These are phyloP conservation scores for Neurospora sp. DNA, from an alignment of 495 filamentous ascomycete species.

Conservation along the genomic window DNA sequence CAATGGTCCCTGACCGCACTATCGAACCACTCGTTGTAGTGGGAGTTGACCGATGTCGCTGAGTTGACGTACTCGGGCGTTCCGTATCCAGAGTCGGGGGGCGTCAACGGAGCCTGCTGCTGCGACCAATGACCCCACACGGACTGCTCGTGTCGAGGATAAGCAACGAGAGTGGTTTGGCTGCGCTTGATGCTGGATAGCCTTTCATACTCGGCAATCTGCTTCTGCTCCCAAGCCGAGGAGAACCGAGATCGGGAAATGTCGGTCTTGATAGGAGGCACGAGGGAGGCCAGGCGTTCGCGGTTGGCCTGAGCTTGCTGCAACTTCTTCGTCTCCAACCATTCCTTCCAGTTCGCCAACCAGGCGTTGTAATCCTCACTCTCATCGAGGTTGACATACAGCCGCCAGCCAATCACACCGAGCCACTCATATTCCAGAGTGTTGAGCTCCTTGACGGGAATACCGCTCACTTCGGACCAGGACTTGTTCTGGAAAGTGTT, in stretches of 20 bases:
- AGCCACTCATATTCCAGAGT: conserved; percentile 89
- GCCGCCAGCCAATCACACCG: conserved; percentile 67
- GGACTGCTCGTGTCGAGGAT: conserved; percentile 39
- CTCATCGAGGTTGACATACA: conserved; percentile 79
- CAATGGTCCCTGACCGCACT: conserved; percentile 24
- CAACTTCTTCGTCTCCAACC: conserved; percentile 52
- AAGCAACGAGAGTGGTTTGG: conserved; percentile 36
- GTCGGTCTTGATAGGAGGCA: conserved; percentile 60
- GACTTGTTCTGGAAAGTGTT: conserved; percentile 99
- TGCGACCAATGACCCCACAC: conserved; percentile 28
- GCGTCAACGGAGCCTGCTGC: conserved; percentile 34
- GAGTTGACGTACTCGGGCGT: conserved; percentile 40
- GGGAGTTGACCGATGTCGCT: conserved; percentile 31
- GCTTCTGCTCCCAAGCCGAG: conserved; percentile 43
- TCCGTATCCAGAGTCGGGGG: conserved; percentile 42
- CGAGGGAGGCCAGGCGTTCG: conserved; percentile 46
- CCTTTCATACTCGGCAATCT: conserved; percentile 41
- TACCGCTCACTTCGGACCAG: conserved; percentile 96
- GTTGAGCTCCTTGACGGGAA: conserved; percentile 80
- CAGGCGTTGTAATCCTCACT: conserved; percentile 76
- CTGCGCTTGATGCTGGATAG: conserved; percentile 29
- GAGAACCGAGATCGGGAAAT: conserved; percentile 28
- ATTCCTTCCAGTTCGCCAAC: conserved; percentile 75
- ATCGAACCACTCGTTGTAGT: conserved; percentile 38
- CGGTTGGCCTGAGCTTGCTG: conserved; percentile 38